These are phyloP conservation scores for Coemansia sp. DNA, from an alignment of 192 early-diverging fungal genomes.

Conservation along the genomic window DNA sequence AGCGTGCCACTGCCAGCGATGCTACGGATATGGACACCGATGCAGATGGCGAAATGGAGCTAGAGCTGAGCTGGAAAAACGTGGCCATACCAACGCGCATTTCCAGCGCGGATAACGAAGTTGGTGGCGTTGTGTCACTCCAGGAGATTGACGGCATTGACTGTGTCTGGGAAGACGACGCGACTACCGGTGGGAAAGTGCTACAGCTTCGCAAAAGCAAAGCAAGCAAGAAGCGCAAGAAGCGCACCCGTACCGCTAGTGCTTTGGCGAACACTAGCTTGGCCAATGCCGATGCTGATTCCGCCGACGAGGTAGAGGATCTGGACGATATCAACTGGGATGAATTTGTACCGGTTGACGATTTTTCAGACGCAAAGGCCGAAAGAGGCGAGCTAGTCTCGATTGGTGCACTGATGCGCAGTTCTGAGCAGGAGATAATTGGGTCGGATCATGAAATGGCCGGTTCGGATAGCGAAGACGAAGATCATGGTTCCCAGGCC, in stretches of 20 bases:
- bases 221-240: constrained; percentile 19
- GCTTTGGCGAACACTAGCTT: background rate
- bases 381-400: constrained; percentile 34
- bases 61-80: constrained; percentile 62
- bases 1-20: background rate
- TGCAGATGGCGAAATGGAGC: constrained; percentile 13
- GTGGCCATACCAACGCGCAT: constrained; percentile 52
- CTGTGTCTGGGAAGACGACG: constrained; percentile 66
- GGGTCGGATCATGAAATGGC: constrained; percentile 16
- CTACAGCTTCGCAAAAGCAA: constrained; percentile 60
- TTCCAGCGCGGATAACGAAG: constrained; percentile 59
- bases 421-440: constrained; percentile 1
- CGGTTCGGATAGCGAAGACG: constrained; percentile 6
- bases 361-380: constrained; percentile 69
- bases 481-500: background rate
- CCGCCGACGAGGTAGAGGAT: constrained; percentile 11
- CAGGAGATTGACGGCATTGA: constrained; percentile 88
- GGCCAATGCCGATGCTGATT: background rate
- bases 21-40: constrained; percentile 8
- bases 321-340: constrained; percentile 31
- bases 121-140: constrained; percentile 80
- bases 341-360: constrained; percentile 73
- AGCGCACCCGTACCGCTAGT: background rate
- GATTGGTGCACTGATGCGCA: constrained; percentile 31
- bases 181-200: constrained; percentile 58